These are phyloP conservation scores for Picochlorum sp. DNA, from an alignment of 139 green algal genomes.

Conservation along the genomic window DNA sequence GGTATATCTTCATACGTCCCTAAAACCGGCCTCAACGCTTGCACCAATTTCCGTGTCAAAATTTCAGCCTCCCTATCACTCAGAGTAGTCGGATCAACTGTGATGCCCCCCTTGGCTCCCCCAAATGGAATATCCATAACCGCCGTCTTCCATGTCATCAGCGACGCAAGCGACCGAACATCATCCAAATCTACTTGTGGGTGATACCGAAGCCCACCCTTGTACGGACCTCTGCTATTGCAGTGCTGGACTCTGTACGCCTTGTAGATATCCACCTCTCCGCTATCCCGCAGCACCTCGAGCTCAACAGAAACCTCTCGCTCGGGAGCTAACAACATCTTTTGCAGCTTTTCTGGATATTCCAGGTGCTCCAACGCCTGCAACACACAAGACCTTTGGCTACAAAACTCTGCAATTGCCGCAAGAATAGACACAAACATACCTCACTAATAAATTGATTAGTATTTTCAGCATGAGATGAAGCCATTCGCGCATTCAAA, in stretches of 20 bases:
- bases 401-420: background rate
- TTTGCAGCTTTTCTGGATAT: slow-evolving; percentile 69
- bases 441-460: slow-evolving; percentile 72
- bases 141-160: slow-evolving; percentile 98
- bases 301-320: slow-evolving; percentile 72
- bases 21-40: slow-evolving; percentile 76
- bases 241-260: slow-evolving; percentile 86
- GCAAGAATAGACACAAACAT: background rate
- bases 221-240: slow-evolving; percentile 78
- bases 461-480: slow-evolving; percentile 59
- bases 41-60: slow-evolving; percentile 83
- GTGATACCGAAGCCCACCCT: slow-evolving; percentile 74
- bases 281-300: slow-evolving; percentile 60
- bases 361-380: slow-evolving; percentile 27
- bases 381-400: background rate
- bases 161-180: slow-evolving; percentile 50
- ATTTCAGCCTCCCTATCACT: slow-evolving; percentile 75
- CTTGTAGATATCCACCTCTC: slow-evolving; percentile 62
- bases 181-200: slow-evolving; percentile 69
- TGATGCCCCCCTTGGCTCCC: slow-evolving; percentile 78
- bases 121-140: slow-evolving; percentile 94
- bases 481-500: background rate
- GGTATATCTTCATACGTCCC: slow-evolving; percentile 79
- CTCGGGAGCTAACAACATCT: slow-evolving; percentile 66
- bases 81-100: slow-evolving; percentile 54